These are phyloP conservation scores for Aspergillus pseudonomiae DNA, from an alignment of 2,329 filamentous ascomycete genomes.

Conservation along the genomic window DNA sequence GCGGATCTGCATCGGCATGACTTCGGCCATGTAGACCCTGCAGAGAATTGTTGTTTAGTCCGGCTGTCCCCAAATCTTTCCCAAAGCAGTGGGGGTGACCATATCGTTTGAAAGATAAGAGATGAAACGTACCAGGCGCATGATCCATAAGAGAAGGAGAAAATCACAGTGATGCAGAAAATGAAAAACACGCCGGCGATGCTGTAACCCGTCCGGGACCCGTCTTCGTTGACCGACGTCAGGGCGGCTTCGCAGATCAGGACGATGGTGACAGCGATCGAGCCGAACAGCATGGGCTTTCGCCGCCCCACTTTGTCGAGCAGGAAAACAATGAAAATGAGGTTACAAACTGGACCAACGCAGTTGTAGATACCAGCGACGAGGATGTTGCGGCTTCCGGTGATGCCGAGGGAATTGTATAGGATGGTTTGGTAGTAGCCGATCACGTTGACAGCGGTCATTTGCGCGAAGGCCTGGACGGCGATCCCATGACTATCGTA, in stretches of 20 bases:
- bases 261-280: conserved; percentile 58
- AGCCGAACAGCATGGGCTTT: conserved; percentile 58
- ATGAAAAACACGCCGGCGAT: conserved; percentile 67
- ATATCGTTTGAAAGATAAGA: conserved; percentile 12
- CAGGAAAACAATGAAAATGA: conserved; percentile 58
- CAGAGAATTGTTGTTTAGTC: background rate
- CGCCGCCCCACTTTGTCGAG: conserved; percentile 58
- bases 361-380: conserved; percentile 65
- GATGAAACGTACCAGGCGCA: conserved; percentile 30
- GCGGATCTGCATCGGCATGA: conserved; percentile 68
- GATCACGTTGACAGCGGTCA: conserved; percentile 48
- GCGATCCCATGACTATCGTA: conserved; percentile 55
- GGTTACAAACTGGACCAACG: conserved; percentile 50
- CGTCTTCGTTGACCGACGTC: conserved; percentile 54
- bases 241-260: conserved; percentile 63
- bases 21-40: conserved; percentile 69
- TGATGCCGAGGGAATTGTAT: conserved; percentile 56
- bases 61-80: background rate
- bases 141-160: conserved; percentile 62
- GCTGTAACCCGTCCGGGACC: conserved; percentile 51
- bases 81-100: background rate
- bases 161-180: conserved; percentile 64
- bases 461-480: conserved; percentile 68
- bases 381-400: conserved; percentile 55
- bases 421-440: conserved; percentile 47